Evolutionary conservation across 176 grass and related monocot species (phyloP), one percentile per base, ranked within the genome.

Genomic region (Triticum turgidum): DNA sequence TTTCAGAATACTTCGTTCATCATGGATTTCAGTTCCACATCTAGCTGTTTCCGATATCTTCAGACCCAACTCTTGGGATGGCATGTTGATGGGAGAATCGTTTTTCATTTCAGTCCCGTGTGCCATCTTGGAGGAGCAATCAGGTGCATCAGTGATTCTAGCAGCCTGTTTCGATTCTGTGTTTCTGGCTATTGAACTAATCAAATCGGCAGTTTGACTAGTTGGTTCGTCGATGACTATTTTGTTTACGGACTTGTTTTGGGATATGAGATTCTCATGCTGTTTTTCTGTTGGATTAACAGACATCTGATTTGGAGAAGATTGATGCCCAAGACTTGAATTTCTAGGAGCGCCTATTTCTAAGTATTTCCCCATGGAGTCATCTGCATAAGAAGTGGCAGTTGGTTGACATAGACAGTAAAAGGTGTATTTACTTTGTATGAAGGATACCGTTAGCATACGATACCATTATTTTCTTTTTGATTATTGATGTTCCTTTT

Each of bases 301-400:
- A 87, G 72, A 82, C 61, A 25, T 51, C 18, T 92, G 88, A 77
- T 86, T 82, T 38, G 56, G 89, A 77, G 76, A 80, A 76, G 81
- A 87, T 84, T 87, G 85, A 80, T 95, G 85, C 12, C 79, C 82
- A 29, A 32, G 65, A 79, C 89, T 87, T 73, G 84, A 83, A 79
- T 83, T 94, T 41, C 88, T 79, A 73, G 88, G 87, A 84, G 91
- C 84, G 44, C 93, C 91, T 82, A 96, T 98, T 92, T 92, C 92
- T 84, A 98, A 91, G 84, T 92, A 91, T 66, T 90, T 92, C 21
- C 90, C 90, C 93, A 94, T 91, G 79, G 86, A 89, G 18, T 95
- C 93, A 82, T 98, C 96, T 98, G 71, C 38, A 84, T 33, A 83
- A 90, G 25, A n/a, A 64, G 30, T 38, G 47, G 49, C 67, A 78